Percentiles rank a stretch among this genome's conserved stretches.
phyloP scores from a whole-genome alignment of 192 early-diverging fungal species.

The Umbelopsis sp. region DNA sequence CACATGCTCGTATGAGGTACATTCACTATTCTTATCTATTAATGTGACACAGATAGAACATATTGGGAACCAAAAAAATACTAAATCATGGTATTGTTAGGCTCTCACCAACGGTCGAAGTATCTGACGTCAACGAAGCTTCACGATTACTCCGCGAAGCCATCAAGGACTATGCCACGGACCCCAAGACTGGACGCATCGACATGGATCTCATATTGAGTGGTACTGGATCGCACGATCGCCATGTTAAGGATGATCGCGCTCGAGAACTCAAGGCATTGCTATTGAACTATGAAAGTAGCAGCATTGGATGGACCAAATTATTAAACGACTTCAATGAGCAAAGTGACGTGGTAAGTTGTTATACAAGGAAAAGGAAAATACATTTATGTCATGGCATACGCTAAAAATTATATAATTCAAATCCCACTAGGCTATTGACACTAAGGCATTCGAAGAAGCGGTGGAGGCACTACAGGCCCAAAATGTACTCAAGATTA shows the following conservation, averaged over 20 bases:
- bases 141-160: slow-evolving; percentile 85
- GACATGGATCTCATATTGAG: slow-evolving; percentile 93
- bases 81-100: slow-evolving; percentile 34
- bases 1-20: slow-evolving; percentile 85
- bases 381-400: not conserved
- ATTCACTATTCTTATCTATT: not conserved
- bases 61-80: not conserved
- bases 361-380: not conserved
- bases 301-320: slow-evolving; percentile 42
- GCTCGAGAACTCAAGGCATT: slow-evolving; percentile 52
- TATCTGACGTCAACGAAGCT: slow-evolving; percentile 87
- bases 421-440: slow-evolving; percentile 43
- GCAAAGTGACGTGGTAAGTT: slow-evolving; percentile 48
- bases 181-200: slow-evolving; percentile 91
- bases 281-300: slow-evolving; percentile 39
- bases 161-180: slow-evolving; percentile 88
- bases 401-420: slow-evolving; percentile 39
- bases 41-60: not conserved
- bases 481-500: slow-evolving; percentile 46
- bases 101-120: slow-evolving; percentile 73
- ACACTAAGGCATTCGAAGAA: slow-evolving; percentile 58
- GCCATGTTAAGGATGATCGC: slow-evolving; percentile 63
- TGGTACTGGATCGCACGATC: slow-evolving; percentile 80
- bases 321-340: slow-evolving; percentile 51
- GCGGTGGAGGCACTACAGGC: slow-evolving; percentile 57